phyloP scores from a whole-genome alignment of 441 rosid genomes.

The Bruguiera hainesii region DNA sequence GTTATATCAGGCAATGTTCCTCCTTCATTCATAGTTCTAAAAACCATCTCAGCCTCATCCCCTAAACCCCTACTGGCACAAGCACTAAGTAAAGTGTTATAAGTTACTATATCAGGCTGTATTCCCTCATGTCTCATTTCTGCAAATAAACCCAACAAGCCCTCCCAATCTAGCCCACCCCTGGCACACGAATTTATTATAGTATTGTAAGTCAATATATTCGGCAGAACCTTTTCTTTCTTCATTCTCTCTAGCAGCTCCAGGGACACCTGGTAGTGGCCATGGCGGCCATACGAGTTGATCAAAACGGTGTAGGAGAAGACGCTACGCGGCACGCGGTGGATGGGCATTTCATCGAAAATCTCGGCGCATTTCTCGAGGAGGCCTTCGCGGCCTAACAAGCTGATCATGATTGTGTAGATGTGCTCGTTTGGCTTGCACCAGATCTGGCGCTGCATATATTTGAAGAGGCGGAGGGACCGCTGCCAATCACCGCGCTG shows the following conservation, averaged over 20 bases:
- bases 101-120: conserved; percentile 81
- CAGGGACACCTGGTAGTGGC: conserved; percentile 66
- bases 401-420: conserved; percentile 82
- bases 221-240: conserved; percentile 63
- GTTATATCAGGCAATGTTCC: conserved; percentile 82
- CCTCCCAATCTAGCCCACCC: conserved; percentile 93
- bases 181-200: conserved; percentile 86
- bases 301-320: conserved; percentile 88
- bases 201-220: conserved; percentile 84
- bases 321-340: conserved; percentile 68
- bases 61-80: conserved; percentile 84
- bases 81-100: conserved; percentile 83
- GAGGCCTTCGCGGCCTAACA: conserved; percentile 81
- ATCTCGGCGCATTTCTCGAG: conserved; percentile 80
- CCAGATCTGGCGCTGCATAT: conserved; percentile 97
- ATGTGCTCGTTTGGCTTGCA: conserved; percentile 94
- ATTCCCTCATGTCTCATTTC: conserved; percentile 93
- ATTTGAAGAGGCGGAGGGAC: conserved; percentile 85
- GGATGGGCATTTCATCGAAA: conserved; percentile 84
- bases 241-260: conserved; percentile 83
- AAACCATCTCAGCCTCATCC: conserved; percentile 91
- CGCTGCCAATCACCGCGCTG: conserved; percentile 95
- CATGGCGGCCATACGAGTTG: conserved; percentile 85
- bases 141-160: conserved; percentile 82
- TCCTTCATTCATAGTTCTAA: conserved; percentile 89